Conservation (phyloP, 805 yeast species). For the Saccharomycopsis amapae region DNA sequence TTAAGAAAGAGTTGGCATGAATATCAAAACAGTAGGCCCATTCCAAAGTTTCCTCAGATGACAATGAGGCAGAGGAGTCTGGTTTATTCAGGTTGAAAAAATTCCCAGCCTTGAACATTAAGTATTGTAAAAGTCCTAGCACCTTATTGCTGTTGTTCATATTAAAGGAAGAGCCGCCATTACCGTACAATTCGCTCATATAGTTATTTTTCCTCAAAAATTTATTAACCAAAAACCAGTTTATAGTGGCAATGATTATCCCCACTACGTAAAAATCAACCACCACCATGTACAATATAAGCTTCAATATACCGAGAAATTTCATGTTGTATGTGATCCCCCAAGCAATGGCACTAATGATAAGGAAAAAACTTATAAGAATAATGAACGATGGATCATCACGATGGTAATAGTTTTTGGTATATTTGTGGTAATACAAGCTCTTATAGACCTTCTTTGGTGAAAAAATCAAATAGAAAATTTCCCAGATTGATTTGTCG, state of each 20-base stretch:
- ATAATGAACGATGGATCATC: slow-evolving; percentile 90
- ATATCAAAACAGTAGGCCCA: slow-evolving; percentile 95
- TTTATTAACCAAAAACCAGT: slow-evolving; percentile 66
- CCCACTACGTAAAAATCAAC: slow-evolving; percentile 77
- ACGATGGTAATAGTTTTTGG: slow-evolving; percentile 74
- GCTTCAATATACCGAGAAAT: slow-evolving; percentile 50
- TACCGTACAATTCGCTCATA: slow-evolving; percentile 1
- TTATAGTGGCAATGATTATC: slow-evolving; percentile 55
- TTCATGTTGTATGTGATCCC: slow-evolving; percentile 74
- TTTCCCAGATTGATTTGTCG: slow-evolving; percentile 92
- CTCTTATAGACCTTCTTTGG: slow-evolving; percentile 81
- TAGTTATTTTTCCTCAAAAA: slow-evolving; percentile 42
- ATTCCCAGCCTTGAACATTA: slow-evolving; percentile 9
- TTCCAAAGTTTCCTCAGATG: slow-evolving; percentile 47
- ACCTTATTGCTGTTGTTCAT: not conserved
- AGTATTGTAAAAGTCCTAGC: not conserved
- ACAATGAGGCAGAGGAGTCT: slow-evolving; percentile 23
- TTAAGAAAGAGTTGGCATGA: slow-evolving; percentile 83
- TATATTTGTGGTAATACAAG: slow-evolving; percentile 74
- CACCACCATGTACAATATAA: slow-evolving; percentile 75
- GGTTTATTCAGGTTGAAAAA: slow-evolving; percentile 15
- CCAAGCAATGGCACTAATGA: slow-evolving; percentile 81
- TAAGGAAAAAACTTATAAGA: slow-evolving; percentile 56
- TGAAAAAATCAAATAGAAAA: slow-evolving; percentile 59
- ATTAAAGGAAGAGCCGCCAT: not conserved